Evolutionary conservation across 1,284 basidiomycete genomes (phyloP).

Genomic region (Pisolithus thermaeus): DNA sequence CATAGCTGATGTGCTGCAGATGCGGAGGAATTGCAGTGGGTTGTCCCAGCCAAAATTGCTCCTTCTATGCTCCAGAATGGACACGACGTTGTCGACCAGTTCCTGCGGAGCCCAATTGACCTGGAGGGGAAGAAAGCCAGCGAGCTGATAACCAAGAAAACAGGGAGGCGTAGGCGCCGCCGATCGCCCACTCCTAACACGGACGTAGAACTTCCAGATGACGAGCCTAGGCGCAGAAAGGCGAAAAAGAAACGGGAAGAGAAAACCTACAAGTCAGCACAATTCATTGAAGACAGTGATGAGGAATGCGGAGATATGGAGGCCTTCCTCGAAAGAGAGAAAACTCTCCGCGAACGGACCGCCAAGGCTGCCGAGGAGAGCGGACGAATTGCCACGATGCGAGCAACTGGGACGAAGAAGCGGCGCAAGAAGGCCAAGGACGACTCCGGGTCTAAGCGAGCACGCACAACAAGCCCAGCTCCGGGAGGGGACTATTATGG

Average conservation of each 20-base stretch:
- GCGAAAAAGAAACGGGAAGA: constrained; percentile 65
- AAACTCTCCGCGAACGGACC: constrained; percentile 44
- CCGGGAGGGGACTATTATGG: constrained; percentile 5
- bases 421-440: constrained; percentile 36
- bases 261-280: constrained; percentile 78
- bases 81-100: constrained; percentile 70
- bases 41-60: constrained; percentile 61
- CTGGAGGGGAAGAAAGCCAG: constrained; percentile 68
- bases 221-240: constrained; percentile 41
- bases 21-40: constrained; percentile 73
- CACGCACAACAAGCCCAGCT: constrained; percentile 11
- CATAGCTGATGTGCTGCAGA: constrained; percentile 34
- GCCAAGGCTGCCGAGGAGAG: constrained; percentile 42
- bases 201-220: constrained; percentile 38
- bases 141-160: constrained; percentile 60
- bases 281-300: constrained; percentile 88
- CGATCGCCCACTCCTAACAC: constrained; percentile 42
- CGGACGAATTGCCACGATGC: constrained; percentile 51
- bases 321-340: constrained; percentile 75
- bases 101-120: constrained; percentile 68
- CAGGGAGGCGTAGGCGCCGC: constrained; percentile 43
- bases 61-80: constrained; percentile 60
- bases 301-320: constrained; percentile 72
- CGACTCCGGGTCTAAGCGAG: constrained; percentile 19
- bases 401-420: constrained; percentile 64